A percentile compares a stretch with the other conserved stretches of the same genome.
Evolutionary conservation across 805 yeast genomes (phyloP).

Genomic region (Starmerella riodocensis): DNA sequence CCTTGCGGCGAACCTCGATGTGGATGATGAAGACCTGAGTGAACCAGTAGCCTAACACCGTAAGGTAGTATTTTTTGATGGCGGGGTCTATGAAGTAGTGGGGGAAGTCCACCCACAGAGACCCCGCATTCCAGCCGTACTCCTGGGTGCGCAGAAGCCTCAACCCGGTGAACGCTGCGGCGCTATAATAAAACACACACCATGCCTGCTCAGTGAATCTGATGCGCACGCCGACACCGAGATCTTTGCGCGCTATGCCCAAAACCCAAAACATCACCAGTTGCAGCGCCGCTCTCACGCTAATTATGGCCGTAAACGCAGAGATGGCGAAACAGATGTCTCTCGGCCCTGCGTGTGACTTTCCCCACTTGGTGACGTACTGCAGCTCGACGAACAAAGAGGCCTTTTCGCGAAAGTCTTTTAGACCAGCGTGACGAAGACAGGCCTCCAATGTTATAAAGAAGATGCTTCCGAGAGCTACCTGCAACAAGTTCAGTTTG

Average conservation of each 20-base stretch:
- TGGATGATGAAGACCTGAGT: constrained; percentile 67
- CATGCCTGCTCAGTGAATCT: constrained; percentile 84
- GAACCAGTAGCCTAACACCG: constrained; percentile 65
- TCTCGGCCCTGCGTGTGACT: constrained; percentile 15
- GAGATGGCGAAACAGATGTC: constrained; percentile 12
- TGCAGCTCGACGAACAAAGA: constrained; percentile 11
- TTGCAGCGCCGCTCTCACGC: constrained; percentile 16
- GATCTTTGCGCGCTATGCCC: constrained; percentile 6
- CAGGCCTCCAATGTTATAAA: constrained; percentile 1
- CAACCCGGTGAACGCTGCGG: constrained; percentile 45
- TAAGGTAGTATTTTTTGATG: constrained; percentile 57
- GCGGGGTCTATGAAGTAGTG: constrained; percentile 41
- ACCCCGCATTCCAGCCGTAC: constrained; percentile 44
- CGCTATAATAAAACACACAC: constrained; percentile 48
- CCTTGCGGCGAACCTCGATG: constrained; percentile 69
- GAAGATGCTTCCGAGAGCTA: constrained; percentile 2
- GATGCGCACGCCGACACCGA: constrained; percentile 36
- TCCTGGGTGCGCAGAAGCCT: constrained; percentile 44
- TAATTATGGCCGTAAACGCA: constrained; percentile 12
- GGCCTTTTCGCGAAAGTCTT: constrained; percentile 1
- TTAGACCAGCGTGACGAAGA: not conserved
- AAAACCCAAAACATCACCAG: constrained; percentile 3
- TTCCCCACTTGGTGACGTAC: constrained; percentile 10
- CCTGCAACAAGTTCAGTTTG: constrained; percentile 6
- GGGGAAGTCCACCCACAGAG: constrained; percentile 62